Evolutionary conservation across 1,139 yeast species (phyloP).

Genomic region (Diutina neorugosa): DNA sequence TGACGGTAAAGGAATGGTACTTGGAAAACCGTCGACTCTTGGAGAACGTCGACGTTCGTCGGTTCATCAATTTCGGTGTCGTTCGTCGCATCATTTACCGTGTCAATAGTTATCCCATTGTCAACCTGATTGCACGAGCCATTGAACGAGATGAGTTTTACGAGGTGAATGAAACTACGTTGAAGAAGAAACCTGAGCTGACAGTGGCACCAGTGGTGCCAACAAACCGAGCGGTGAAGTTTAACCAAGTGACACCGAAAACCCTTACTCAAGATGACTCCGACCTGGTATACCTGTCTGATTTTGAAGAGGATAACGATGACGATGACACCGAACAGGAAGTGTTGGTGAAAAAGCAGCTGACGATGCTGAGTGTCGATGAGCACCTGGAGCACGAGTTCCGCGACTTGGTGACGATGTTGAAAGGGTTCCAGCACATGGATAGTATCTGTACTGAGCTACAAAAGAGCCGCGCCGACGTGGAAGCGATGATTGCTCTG

Average conservation of each 20-base stretch:
- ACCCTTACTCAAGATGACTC: not conserved
- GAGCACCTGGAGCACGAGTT: not conserved
- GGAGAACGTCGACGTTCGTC: constrained; percentile 59
- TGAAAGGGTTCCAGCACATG: constrained; percentile 49
- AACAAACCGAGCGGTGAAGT: constrained; percentile 22
- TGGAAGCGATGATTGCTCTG: constrained; percentile 34
- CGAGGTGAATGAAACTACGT: not conserved
- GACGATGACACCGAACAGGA: constrained; percentile 15
- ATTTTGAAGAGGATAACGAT: constrained; percentile 6
- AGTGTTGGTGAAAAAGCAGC: constrained; percentile 18
- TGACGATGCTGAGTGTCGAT: constrained; percentile 29
- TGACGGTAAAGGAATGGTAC: constrained; percentile 74
- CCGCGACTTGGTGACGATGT: constrained; percentile 25
- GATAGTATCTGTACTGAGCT: constrained; percentile 68
- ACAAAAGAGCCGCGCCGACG: constrained; percentile 42
- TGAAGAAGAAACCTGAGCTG: not conserved
- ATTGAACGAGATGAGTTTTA: constrained; percentile 1
- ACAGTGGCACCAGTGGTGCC: not conserved
- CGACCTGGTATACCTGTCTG: constrained; percentile 4
- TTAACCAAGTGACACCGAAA: constrained; percentile 13
- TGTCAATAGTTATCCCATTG: constrained; percentile 63
- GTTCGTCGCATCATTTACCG: constrained; percentile 73
- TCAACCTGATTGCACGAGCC: not conserved
- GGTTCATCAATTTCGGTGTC: constrained; percentile 81
- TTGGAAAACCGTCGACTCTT: constrained; percentile 45